These are phyloP conservation scores for Trypanosomatidae sp. DNA, from an alignment of 208 protist species.

Conservation along the genomic window DNA sequence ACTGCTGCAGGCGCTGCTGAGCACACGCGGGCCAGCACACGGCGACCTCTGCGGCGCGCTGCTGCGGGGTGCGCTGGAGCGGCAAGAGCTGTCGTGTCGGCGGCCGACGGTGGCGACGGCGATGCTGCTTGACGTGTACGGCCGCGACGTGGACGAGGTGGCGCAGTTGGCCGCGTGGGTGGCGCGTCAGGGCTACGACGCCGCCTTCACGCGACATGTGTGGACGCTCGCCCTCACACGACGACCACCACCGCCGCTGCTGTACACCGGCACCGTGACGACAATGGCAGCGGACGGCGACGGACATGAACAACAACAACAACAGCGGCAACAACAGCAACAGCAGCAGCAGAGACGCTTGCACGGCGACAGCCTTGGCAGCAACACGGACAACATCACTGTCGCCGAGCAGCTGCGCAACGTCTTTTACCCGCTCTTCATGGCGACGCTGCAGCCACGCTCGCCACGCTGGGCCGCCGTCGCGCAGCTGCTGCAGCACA, in stretches of 20 bases:
- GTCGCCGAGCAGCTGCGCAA: slow-evolving; percentile 78
- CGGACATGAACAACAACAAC: too few relatives aligned
- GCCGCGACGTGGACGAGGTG: slow-evolving; percentile 60
- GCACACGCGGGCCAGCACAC: slow-evolving; percentile 45
- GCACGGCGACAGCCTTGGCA: slow-evolving; percentile 7
- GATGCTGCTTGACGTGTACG: slow-evolving; percentile 53
- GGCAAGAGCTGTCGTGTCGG: slow-evolving; percentile 43
- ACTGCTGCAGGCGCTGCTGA: slow-evolving; percentile 66
- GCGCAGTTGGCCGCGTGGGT: slow-evolving; percentile 58
- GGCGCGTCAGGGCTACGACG: slow-evolving; percentile 73
- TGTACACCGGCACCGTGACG: too few relatives aligned
- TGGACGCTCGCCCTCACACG: too few relatives aligned
- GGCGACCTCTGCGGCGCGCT: slow-evolving; percentile 72
- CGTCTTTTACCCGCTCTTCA: slow-evolving; percentile 98
- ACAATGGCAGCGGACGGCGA: too few relatives aligned
- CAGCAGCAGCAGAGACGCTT: too few relatives aligned
- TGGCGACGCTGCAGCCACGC: slow-evolving; percentile 91
- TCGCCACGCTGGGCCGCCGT: slow-evolving; percentile 81
- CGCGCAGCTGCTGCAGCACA: slow-evolving; percentile 88
- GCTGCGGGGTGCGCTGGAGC: slow-evolving; percentile 68
- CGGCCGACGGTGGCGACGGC: slow-evolving; percentile 52
- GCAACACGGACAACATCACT: slow-evolving; percentile 12
- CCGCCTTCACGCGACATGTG: slow-evolving; percentile 29
- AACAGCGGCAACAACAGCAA: too few relatives aligned
- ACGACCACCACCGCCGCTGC: too few relatives aligned